Conservation (phyloP, 345 rosid genomes). For the Lumnitzera littorea region DNA sequence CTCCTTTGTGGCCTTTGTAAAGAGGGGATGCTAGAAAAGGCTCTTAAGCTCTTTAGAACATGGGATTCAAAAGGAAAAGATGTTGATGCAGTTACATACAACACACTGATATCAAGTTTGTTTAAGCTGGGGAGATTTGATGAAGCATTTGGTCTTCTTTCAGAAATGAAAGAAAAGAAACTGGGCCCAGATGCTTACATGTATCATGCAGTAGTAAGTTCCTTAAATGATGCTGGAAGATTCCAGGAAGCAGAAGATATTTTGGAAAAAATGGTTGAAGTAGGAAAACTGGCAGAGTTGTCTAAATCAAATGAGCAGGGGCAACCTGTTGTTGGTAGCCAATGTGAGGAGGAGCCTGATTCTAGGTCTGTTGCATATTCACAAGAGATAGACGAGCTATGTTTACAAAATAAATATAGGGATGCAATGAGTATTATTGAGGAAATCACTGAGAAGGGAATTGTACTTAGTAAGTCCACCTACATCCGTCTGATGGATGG, state of each 20-base stretch:
- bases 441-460: slow-evolving; percentile 32
- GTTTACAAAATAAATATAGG: slow-evolving; percentile 50
- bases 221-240: slow-evolving; percentile 48
- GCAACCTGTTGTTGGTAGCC: slow-evolving; percentile 9
- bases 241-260: slow-evolving; percentile 50
- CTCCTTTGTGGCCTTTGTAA: slow-evolving; percentile 73
- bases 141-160: slow-evolving; percentile 62
- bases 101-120: slow-evolving; percentile 65
- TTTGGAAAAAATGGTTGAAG: slow-evolving; percentile 36
- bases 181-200: slow-evolving; percentile 63
- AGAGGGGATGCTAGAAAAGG: slow-evolving; percentile 71
- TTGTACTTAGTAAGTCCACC: slow-evolving; percentile 27
- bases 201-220: slow-evolving; percentile 42
- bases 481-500: slow-evolving; percentile 46
- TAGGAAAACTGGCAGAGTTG: slow-evolving; percentile 30
- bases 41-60: slow-evolving; percentile 62
- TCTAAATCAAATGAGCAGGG: slow-evolving; percentile 18
- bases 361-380: slow-evolving; percentile 35
- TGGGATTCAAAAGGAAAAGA: slow-evolving; percentile 52
- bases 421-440: slow-evolving; percentile 36
- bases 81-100: slow-evolving; percentile 63
- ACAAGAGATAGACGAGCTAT: slow-evolving; percentile 59
- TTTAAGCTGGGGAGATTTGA: slow-evolving; percentile 59
- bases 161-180: slow-evolving; percentile 58
- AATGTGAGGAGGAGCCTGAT: slow-evolving; percentile 26